Evolutionary conservation across 495 filamentous ascomycete species (phyloP).

Genomic region (Lophium mytilinum): DNA sequence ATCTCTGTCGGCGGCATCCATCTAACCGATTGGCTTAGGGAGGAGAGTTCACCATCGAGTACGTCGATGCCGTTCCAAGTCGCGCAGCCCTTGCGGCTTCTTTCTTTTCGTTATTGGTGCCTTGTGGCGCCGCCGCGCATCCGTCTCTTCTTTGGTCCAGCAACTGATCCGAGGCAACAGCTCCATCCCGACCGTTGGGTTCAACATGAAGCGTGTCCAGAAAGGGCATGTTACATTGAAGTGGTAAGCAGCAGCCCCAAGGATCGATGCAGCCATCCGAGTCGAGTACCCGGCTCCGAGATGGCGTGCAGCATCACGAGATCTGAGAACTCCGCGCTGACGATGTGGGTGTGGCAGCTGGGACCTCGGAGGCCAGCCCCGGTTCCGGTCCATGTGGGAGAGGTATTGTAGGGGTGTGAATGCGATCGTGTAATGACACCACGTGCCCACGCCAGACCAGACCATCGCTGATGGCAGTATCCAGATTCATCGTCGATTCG

Average conservation of each 20-base stretch:
- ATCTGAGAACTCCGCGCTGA: conserved; percentile 20
- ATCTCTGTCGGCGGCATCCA: conserved; percentile 6
- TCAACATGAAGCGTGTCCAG: conserved; percentile 98
- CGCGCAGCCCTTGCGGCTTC: conserved; percentile 9
- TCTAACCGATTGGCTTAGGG: conserved; percentile 53
- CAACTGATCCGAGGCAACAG: conserved; percentile 45
- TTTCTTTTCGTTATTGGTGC: conserved; percentile 12
- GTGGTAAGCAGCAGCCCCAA: conserved; percentile 50
- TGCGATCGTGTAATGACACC: conserved; percentile 71
- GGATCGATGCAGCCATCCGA: conserved; percentile 12
- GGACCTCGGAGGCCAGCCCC: conserved; percentile 95
- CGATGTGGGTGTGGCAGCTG: conserved; percentile 48
- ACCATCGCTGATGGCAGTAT: conserved; percentile 16
- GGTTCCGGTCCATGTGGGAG: conserved; percentile 99
- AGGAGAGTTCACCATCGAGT: conserved; percentile 98
- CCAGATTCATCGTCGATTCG: conserved; percentile 86
- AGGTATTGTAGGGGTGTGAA: conserved; percentile 95
- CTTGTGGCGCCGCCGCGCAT: conserved; percentile 5
- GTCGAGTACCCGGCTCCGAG: conserved; percentile 10
- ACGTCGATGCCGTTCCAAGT: conserved; percentile 42
- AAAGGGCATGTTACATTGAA: conserved; percentile 98
- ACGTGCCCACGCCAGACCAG: background rate
- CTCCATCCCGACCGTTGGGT: conserved; percentile 96
- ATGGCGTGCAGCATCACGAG: conserved; percentile 12
- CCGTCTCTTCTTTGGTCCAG: conserved; percentile 7